Conservation (phyloP, 805 yeast genomes). For the Candida oleophila region DNA sequence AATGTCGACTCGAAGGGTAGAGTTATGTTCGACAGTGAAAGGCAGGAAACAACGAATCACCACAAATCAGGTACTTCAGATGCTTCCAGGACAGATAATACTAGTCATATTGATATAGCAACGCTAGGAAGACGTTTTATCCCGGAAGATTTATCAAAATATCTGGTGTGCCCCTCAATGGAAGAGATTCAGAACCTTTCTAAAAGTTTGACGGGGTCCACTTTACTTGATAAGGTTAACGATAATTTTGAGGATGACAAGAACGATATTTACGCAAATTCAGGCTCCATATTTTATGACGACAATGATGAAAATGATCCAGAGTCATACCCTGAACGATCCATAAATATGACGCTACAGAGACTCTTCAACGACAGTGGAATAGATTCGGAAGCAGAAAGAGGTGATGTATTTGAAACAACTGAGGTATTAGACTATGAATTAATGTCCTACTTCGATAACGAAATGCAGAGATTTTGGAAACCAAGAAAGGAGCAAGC, state of each 20-base stretch:
- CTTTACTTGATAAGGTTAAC: background rate
- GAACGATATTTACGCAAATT: background rate
- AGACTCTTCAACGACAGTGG: conserved; percentile 7
- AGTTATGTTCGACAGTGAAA: conserved; percentile 16
- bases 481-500: conserved; percentile 44
- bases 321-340: conserved; percentile 1
- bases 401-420: conserved; percentile 22
- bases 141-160: background rate
- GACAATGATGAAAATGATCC: conserved; percentile 11
- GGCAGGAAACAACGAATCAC: too few species aligned
- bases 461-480: conserved; percentile 63
- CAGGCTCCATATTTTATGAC: conserved; percentile 9
- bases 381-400: background rate
- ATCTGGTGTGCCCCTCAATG: conserved; percentile 1
- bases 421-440: conserved; percentile 45
- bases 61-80: too few species aligned
- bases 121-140: conserved; percentile 5
- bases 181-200: background rate
- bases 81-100: too few species aligned
- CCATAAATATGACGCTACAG: conserved; percentile 6
- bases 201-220: background rate
- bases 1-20: conserved; percentile 23
- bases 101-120: conserved; percentile 31
- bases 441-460: conserved; percentile 71
- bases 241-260: background rate